These are phyloP conservation scores for Begonia loranthoides DNA, from an alignment of 306 rosid genomes.

Conservation along the genomic window DNA sequence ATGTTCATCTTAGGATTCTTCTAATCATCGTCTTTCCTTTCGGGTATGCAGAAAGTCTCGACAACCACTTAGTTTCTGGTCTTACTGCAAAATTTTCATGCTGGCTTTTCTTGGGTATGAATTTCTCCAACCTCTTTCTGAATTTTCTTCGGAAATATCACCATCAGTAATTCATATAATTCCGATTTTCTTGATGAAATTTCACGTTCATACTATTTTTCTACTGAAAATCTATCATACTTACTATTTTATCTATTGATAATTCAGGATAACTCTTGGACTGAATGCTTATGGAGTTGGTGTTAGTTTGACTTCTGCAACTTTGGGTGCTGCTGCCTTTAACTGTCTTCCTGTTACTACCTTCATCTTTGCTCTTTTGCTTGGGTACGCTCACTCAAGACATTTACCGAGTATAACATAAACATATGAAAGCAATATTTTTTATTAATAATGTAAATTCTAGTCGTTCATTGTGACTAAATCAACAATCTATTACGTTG, in stretches of 20 bases:
- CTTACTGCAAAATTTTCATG: constrained; percentile 60
- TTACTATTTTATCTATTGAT: no score
- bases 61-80: constrained; percentile 21
- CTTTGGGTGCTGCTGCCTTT: constrained; percentile 65
- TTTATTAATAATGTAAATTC: no score
- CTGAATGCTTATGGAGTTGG: constrained; percentile 47
- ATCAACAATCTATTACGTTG: no score
- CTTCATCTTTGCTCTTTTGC: constrained; percentile 58
- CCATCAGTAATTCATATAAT: no score
- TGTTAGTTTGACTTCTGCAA: constrained; percentile 52
- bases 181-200: no score
- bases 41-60: no score
- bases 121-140: no score
- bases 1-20: not conserved
- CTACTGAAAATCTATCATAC: no score
- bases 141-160: no score
- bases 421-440: no score
- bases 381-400: constrained; percentile 26
- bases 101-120: constrained; percentile 30
- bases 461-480: not conserved
- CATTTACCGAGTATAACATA: no score
- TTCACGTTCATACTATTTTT: no score
- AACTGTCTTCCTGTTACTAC: constrained; percentile 76
- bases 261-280: constrained; percentile 42
- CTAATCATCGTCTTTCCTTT: not conserved